Evolutionary conservation across 805 yeast genomes (phyloP), one percentile per base, ranked within the genome.

Genomic region (Saccharomycopsis guyanensis): DNA sequence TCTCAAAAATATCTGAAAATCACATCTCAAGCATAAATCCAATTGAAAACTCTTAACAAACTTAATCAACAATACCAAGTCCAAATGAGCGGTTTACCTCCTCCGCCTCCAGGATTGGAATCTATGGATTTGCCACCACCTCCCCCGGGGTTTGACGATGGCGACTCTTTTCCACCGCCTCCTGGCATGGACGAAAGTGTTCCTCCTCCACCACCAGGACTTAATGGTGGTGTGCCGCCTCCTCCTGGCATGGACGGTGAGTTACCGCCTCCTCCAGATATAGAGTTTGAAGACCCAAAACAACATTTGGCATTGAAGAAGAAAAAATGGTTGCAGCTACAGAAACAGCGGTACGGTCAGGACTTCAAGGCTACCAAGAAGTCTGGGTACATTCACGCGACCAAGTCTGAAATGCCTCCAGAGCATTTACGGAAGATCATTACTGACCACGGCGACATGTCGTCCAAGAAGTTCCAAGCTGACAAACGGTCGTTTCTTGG

Each of bases 401-500:
- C 72, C 8, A 85, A 85, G 57, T 72, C 79, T 1, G 88, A 86
- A 53, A 82, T 89, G 88, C 96, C 97, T 0, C 94, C 95, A 0
- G 96, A 89, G 57, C 97, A 89, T 64, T 65, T 91, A 20, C 71
- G 98, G 38, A 86, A 86, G 59, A 84, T 88, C 49, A 77, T 91
- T 59, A 72, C 73, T 42, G 86, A 80, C 51, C 95, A 87, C 57
- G 88, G 88, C 1, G 96, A 91, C 57, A 75, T 89, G 69, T 77
- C 94, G 1, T 77, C 89, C 1, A 75, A 77, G 53, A 79, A 80
- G 52, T 84, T 85, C 41, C 80, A 91, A 18, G 76, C 83, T 10
- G 97, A 91, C 57, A 89, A 88, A 59, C 70, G 91, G 50, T 78
- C 96, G 0, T 88, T 86, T 57, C 65, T 94, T 22, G 96, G 96